phyloP scores from a whole-genome alignment of 352 stramenopile species.

The Phytopythium sindhum region DNA sequence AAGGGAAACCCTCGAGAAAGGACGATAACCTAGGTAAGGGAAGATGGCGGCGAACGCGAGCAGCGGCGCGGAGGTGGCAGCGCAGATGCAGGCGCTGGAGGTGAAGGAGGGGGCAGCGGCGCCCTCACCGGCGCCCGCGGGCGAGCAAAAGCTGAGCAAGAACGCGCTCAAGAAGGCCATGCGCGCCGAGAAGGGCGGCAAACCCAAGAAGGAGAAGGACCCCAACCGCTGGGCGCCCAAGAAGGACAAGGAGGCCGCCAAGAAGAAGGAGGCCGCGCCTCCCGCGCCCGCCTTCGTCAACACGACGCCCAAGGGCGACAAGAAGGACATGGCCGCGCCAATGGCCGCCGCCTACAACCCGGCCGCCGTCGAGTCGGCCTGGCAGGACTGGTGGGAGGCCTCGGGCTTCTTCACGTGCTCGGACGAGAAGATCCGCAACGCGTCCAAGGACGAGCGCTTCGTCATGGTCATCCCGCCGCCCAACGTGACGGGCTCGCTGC shows the following conservation, averaged over 20 bases:
- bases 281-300: slow-evolving; percentile 83
- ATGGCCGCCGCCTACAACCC: slow-evolving; percentile 97
- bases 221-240: slow-evolving; percentile 88
- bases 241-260: slow-evolving; percentile 83
- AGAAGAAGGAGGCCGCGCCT: slow-evolving; percentile 66
- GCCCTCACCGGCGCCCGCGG: neutral
- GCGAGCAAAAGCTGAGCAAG: slow-evolving; percentile 89
- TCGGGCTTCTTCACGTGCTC: slow-evolving; percentile 95
- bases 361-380: slow-evolving; percentile 95
- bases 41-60: slow-evolving; percentile 2
- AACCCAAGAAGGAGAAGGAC: slow-evolving; percentile 96
- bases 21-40: neutral
- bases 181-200: slow-evolving; percentile 80
- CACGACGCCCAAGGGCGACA: slow-evolving; percentile 92
- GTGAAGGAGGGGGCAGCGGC: slow-evolving; percentile 9
- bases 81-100: slow-evolving; percentile 9
- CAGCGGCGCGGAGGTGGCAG: slow-evolving; percentile 1
- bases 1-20: neutral
- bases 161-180: slow-evolving; percentile 95
- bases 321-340: slow-evolving; percentile 90
- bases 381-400: slow-evolving; percentile 99
- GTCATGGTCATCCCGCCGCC: slow-evolving; percentile 95
- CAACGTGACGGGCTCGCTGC: slow-evolving; percentile 89
- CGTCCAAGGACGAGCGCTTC: slow-evolving; percentile 90
- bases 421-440: slow-evolving; percentile 72